A percentile compares a stretch with the other conserved stretches of the same genome.
Evolutionary conservation across 345 rosid genomes (phyloP).

Genomic region (Populus nigra): DNA sequence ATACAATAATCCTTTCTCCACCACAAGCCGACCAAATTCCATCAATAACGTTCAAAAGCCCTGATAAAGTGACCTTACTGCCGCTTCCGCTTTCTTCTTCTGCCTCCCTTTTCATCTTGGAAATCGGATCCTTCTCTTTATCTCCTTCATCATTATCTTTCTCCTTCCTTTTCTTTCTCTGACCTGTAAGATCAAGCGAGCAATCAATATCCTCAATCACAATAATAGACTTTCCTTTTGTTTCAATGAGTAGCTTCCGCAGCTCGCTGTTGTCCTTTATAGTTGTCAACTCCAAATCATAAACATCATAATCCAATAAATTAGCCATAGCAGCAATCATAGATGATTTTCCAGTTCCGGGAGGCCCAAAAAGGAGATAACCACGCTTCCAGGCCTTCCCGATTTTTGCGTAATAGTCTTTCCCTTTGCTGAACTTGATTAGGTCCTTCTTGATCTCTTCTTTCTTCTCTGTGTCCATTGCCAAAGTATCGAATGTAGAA

Average conservation of each 20-base stretch:
- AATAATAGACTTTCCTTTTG: not conserved
- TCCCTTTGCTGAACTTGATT: slow-evolving; percentile 50
- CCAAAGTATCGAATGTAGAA: slow-evolving; percentile 25
- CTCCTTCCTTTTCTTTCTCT: not conserved
- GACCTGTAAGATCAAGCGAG: slow-evolving; percentile 15
- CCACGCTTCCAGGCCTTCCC: slow-evolving; percentile 74
- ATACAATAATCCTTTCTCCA: slow-evolving; percentile 11
- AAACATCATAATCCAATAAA: slow-evolving; percentile 30
- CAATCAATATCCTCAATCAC: slow-evolving; percentile 20
- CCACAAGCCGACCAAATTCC: slow-evolving; percentile 22
- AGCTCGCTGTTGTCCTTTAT: slow-evolving; percentile 14
- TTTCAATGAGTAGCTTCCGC: slow-evolving; percentile 2
- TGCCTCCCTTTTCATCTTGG: not conserved
- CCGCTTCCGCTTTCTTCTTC: not conserved
- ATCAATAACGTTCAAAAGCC: slow-evolving; percentile 15
- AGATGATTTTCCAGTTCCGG: slow-evolving; percentile 40
- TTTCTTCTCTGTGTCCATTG: slow-evolving; percentile 51
- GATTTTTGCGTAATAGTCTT: slow-evolving; percentile 55
- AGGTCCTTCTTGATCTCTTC: slow-evolving; percentile 44
- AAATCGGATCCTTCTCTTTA: slow-evolving; percentile 1
- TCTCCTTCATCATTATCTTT: not conserved
- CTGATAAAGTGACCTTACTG: slow-evolving; percentile 8
- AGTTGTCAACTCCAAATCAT: slow-evolving; percentile 10
- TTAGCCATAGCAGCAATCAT: slow-evolving; percentile 78
- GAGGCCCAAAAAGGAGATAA: slow-evolving; percentile 67